Evolutionary conservation across 2,329 filamentous ascomycete species (phyloP), one percentile per base, ranked within the genome.

Genomic region (Colletotrichum truncatum): DNA sequence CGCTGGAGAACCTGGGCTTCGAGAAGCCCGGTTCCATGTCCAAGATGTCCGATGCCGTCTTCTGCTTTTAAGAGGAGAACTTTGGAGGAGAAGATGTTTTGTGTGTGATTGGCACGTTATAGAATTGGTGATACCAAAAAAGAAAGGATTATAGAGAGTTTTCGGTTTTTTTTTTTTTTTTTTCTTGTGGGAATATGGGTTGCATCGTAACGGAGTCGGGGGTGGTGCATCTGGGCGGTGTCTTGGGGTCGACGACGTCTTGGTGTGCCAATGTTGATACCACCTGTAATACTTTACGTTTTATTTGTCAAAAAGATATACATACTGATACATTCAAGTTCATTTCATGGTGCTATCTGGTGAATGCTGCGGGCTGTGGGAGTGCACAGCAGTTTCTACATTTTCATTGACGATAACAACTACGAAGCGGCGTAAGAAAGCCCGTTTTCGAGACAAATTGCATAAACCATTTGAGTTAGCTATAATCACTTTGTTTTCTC

Each of bases 41-140:
- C 1, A 88, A 85, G 73, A 83, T 85, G 74, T 76, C 75, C 0
- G 87, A 89, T 69, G 82, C 88, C 53, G 76, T 89, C 1, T 89
- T 89, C 67, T 77, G 77, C 46, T 87, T 87, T 66, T 87, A 76
- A 18, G 32, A 8, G 48, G n/a, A n/a, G n/a, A n/a, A n/a, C n/a
- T n/a, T n/a, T n/a, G n/a, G n/a, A n/a, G n/a, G n/a, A n/a, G n/a
- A n/a, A n/a, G n/a, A n/a, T n/a, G n/a, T n/a, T n/a, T n/a, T n/a
- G n/a, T n/a, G n/a, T n/a, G n/a, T n/a, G n/a, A n/a, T n/a, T n/a
- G n/a, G n/a, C n/a, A n/a, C n/a, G n/a, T n/a, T n/a, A n/a, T n/a
- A n/a, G n/a, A n/a, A n/a, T n/a, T n/a, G n/a, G n/a, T n/a, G n/a
- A n/a, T n/a, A n/a, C n/a, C 5, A 12, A 4, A 30, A 32, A 21